Evolutionary conservation across 2,329 filamentous ascomycete species (phyloP).

Genomic region (Neofusicoccum umdonicola): DNA sequence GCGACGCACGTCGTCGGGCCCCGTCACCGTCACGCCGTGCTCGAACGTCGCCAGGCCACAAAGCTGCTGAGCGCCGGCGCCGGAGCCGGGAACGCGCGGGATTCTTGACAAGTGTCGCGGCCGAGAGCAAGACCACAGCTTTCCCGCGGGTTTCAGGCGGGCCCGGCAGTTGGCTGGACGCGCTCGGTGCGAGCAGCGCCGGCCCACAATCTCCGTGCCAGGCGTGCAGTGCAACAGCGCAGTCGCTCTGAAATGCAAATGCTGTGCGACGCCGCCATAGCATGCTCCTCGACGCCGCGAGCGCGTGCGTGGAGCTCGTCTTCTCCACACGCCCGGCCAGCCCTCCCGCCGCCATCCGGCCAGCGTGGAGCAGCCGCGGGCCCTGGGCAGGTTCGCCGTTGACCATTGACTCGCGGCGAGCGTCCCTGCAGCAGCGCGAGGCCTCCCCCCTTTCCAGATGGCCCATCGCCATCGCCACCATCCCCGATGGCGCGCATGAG

Average conservation of each 20-base stretch:
- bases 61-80: not conserved
- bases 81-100: not conserved
- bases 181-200: not conserved
- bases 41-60: not conserved
- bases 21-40: too few relatives aligned
- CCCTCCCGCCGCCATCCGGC: slow-evolving; percentile 1
- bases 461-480: not conserved
- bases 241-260: not conserved
- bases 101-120: too few relatives aligned
- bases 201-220: not conserved
- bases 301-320: too few relatives aligned
- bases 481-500: slow-evolving; percentile 13
- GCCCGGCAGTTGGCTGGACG: not conserved
- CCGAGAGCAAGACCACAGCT: too few relatives aligned
- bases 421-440: not conserved
- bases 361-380: not conserved
- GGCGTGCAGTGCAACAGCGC: slow-evolving; percentile 1
- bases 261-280: not conserved
- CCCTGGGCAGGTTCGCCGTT: not conserved
- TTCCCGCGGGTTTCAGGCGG: not conserved
- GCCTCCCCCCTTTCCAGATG: not conserved
- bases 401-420: slow-evolving; percentile 1
- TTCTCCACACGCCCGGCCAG: slow-evolving; percentile 1
- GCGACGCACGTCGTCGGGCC: not conserved
- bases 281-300: not conserved